These are phyloP conservation scores for Claviceps maximensis DNA, from an alignment of 2,329 filamentous ascomycete genomes.

Conservation along the genomic window DNA sequence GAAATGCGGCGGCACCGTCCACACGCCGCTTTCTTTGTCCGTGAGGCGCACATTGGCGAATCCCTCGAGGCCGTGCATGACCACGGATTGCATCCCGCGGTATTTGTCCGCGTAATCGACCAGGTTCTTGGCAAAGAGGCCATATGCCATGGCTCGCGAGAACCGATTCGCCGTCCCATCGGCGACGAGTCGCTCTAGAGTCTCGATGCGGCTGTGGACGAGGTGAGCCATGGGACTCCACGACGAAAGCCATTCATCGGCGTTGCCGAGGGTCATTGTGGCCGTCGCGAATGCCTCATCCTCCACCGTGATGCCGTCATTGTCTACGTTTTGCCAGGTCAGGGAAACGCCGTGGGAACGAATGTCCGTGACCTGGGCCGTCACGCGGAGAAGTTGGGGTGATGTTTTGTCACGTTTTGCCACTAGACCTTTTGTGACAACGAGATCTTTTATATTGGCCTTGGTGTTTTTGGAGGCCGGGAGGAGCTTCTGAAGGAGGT, in stretches of 20 bases:
- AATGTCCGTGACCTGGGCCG: slow-evolving; percentile 26
- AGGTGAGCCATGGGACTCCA: slow-evolving; percentile 49
- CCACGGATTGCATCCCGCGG: slow-evolving; percentile 44
- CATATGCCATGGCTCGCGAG: slow-evolving; percentile 36
- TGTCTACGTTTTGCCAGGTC: slow-evolving; percentile 11
- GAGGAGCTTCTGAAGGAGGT: slow-evolving; percentile 48
- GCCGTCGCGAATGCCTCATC: slow-evolving; percentile 9
- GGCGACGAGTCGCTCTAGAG: slow-evolving; percentile 24
- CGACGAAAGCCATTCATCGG: slow-evolving; percentile 36
- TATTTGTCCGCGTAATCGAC: slow-evolving; percentile 42
- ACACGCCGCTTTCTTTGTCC: slow-evolving; percentile 14
- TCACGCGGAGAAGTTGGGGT: slow-evolving; percentile 20
- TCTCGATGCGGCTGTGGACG: slow-evolving; percentile 47
- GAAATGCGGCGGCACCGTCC: slow-evolving; percentile 41
- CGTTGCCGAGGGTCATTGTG: slow-evolving; percentile 31
- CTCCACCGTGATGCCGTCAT: slow-evolving; percentile 2
- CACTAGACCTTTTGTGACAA: slow-evolving; percentile 42
- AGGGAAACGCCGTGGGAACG: slow-evolving; percentile 30
- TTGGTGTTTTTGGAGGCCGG: slow-evolving; percentile 43
- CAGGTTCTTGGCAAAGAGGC: slow-evolving; percentile 38
- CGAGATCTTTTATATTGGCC: slow-evolving; percentile 52
- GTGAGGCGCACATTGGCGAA: slow-evolving; percentile 11
- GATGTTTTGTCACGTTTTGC: slow-evolving; percentile 14
- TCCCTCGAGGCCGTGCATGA: slow-evolving; percentile 40
- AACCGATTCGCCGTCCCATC: slow-evolving; percentile 6